These are phyloP conservation scores for Russula foetens DNA, from an alignment of 768 basidiomycete species.

Conservation along the genomic window DNA sequence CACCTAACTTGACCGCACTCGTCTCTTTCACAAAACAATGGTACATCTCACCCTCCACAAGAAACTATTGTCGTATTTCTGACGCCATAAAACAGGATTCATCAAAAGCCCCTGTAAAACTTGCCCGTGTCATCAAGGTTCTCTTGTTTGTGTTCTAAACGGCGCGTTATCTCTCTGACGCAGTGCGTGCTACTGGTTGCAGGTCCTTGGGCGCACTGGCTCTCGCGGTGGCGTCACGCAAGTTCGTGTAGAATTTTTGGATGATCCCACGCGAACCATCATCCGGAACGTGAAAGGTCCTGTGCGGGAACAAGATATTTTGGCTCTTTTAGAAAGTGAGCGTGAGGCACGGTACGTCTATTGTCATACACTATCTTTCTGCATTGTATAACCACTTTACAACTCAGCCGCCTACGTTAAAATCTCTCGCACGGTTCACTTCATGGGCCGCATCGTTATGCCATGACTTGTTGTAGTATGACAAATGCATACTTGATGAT, in stretches of 20 bases:
- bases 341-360: slow-evolving; percentile 93
- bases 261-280: slow-evolving; percentile 90
- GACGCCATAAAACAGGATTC: slow-evolving; percentile 49
- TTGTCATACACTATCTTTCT: neutral
- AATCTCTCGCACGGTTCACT: neutral
- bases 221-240: slow-evolving; percentile 99
- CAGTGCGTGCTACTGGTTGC: neutral
- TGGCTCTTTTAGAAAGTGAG: slow-evolving; percentile 95
- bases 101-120: slow-evolving; percentile 90
- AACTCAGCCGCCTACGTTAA: slow-evolving; percentile 28
- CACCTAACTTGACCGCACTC: neutral
- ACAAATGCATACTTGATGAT: slow-evolving; percentile 9
- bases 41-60: slow-evolving; percentile 14
- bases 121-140: slow-evolving; percentile 97
- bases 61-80: slow-evolving; percentile 4
- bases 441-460: slow-evolving; percentile 4
- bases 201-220: slow-evolving; percentile 98
- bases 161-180: slow-evolving; percentile 13
- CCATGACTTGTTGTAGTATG: slow-evolving; percentile 20
- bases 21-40: slow-evolving; percentile 24
- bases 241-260: slow-evolving; percentile 99
- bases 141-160: slow-evolving; percentile 1
- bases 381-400: neutral
- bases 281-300: slow-evolving; percentile 99
- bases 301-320: slow-evolving; percentile 91